Base-by-base conservation (phyloP, 805 yeast genomes). In the Brettanomyces sp. region DNA sequence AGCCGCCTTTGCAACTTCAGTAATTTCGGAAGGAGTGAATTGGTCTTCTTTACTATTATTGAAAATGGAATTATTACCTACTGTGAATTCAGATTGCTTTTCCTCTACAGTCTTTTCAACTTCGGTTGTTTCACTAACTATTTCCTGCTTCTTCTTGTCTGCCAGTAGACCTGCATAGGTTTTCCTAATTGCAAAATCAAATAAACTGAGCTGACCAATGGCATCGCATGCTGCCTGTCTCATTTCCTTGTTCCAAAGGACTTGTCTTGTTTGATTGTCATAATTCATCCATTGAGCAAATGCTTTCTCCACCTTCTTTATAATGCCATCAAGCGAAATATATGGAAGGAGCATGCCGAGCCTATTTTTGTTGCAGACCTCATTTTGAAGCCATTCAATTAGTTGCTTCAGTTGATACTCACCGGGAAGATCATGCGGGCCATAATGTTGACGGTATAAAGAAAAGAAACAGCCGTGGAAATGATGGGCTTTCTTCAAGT, bases 341-440 rank as follows among this genome's bases (percentile, higher is more conserved):
- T 35, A n/a, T 3, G 37, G 2, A n/a, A 18, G 8, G 14, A 35
- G 37, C 7, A 35, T 35, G n/a, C 7, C 37, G n/a, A 12, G 51
- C 45, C 32, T 37, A 41, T 9, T 48, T 34, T 32, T 35, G 25
- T 18, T 24, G n/a, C 25, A 52, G 42, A 39, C 53, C 30, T 55
- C 61, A 2, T 52, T 36, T 47, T 30, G 59, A 42, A 57, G 56
- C 57, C 52, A 48, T 5, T 41, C 14, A 14, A 41, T 44, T 28
- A 73, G 50, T 13, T 60, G 58, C 42, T 66, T 61, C 45, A 63
- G 68, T 0, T 77, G 71, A 50, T 71, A 73, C 43, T 61, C 54
- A 2, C 76, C 72, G 14, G 79, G 79, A 1, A 77, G 77, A 46
- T 71, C 77, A 45, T 69, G n/a, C 70, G 0, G 80, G 80, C 80